Evolutionary conservation across 805 yeast genomes (phyloP).

Genomic region (Metschnikowia anglica): DNA sequence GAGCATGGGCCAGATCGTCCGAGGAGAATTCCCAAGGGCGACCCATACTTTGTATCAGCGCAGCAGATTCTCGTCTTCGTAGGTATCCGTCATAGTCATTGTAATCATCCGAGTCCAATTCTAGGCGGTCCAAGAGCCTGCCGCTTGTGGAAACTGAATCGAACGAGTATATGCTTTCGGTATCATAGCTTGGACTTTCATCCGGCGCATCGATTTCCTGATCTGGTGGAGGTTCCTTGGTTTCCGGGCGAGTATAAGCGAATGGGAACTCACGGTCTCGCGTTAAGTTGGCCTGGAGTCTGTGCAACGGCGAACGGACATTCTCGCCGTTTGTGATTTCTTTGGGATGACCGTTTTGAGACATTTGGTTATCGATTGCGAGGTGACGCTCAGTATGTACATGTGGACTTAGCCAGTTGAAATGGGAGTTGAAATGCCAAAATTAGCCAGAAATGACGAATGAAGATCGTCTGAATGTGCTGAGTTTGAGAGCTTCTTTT

Average conservation of each 20-base stretch:
- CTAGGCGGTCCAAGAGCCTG: slow-evolving; percentile 35
- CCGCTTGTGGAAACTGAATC: slow-evolving; percentile 46
- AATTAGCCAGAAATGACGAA: no score
- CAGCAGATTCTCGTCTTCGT: slow-evolving; percentile 19
- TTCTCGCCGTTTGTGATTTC: slow-evolving; percentile 4
- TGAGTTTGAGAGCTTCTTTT: no score
- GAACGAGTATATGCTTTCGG: slow-evolving; percentile 42
- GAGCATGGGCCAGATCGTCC: slow-evolving; percentile 25
- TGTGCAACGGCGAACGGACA: slow-evolving; percentile 20
- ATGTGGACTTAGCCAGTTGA: background rate
- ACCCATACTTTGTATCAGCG: slow-evolving; percentile 19
- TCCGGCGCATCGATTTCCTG: background rate
- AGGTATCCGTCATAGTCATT: slow-evolving; percentile 12
- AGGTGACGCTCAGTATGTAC: no score
- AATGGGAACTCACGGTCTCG: slow-evolving; percentile 12
- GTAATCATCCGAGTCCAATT: slow-evolving; percentile 20
- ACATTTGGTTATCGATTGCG: no score
- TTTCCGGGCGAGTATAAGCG: slow-evolving; percentile 1
- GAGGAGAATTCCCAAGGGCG: slow-evolving; percentile 23
- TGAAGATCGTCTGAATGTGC: no score
- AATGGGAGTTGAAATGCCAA: background rate
- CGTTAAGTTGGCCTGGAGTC: slow-evolving; percentile 20
- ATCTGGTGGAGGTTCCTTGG: background rate
- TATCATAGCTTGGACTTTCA: slow-evolving; percentile 20
- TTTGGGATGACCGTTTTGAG: background rate